Evolutionary conservation across 1,284 basidiomycete species (phyloP).

Genomic region (Ceratobasidium sp.): DNA sequence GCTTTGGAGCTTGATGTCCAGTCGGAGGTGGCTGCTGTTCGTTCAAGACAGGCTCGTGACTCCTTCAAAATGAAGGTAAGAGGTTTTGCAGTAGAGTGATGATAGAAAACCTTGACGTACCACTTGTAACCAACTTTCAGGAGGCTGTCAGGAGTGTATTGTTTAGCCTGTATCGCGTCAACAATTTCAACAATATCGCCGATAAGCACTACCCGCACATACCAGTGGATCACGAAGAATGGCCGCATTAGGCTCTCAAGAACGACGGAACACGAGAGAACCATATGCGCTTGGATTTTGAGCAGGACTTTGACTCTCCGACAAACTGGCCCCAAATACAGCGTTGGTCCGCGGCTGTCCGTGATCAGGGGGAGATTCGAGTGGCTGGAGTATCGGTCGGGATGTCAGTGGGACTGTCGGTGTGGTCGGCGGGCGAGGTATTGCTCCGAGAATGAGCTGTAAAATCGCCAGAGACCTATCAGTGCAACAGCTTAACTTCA

Average conservation of each 20-base stretch:
- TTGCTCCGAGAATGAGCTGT: no score
- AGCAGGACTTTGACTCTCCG: background rate
- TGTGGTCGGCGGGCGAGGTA: no score
- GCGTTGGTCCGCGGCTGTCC: background rate
- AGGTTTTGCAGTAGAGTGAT: background rate
- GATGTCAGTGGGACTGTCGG: no score
- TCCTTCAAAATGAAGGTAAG: background rate
- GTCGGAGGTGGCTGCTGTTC: background rate
- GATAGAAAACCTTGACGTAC: background rate
- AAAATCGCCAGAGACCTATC: no score
- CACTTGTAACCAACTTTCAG: background rate
- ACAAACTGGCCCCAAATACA: background rate
- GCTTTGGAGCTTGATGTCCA: background rate
- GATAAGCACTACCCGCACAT: slow-evolving; percentile 17
- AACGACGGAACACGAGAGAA: slow-evolving; percentile 1
- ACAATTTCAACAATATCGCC: slow-evolving; percentile 2
- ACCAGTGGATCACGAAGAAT: slow-evolving; percentile 10
- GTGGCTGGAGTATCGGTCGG: background rate
- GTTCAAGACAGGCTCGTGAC: background rate
- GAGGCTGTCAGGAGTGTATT: background rate
- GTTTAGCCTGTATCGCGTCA: slow-evolving; percentile 10
- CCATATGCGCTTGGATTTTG: background rate
- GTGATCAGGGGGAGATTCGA: background rate
- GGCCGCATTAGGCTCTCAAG: background rate
- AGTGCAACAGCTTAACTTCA: no score